Evolutionary conservation across 345 rosid genomes (phyloP).

Genomic region (Citrus hindsii): DNA sequence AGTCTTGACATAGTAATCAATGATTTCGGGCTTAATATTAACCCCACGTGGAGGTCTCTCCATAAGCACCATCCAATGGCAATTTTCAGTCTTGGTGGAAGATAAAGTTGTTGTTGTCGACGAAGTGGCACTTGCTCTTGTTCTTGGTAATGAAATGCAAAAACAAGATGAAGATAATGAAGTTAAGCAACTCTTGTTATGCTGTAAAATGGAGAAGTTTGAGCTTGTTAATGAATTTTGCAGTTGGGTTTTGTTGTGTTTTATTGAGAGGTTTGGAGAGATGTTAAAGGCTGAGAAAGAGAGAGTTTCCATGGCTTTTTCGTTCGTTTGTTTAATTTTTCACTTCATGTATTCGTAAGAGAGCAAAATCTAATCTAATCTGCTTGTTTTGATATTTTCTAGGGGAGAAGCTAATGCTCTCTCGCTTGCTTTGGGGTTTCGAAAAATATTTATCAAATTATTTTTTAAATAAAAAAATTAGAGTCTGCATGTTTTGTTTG

Average conservation of each 20-base stretch:
- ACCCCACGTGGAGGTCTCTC: slow-evolving; percentile 46
- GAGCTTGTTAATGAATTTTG: slow-evolving; percentile 8
- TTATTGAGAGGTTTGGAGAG: slow-evolving; percentile 6
- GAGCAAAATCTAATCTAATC: background rate
- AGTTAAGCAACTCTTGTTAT: slow-evolving; percentile 9
- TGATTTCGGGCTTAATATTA: slow-evolving; percentile 44
- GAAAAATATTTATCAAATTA: no score
- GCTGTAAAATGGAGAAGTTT: slow-evolving; percentile 6
- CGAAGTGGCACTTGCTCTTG: slow-evolving; percentile 7
- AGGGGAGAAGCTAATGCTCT: background rate
- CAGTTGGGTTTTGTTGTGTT: background rate
- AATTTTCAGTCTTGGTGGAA: slow-evolving; percentile 10
- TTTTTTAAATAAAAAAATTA: no score
- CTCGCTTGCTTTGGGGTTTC: background rate
- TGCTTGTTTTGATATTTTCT: background rate
- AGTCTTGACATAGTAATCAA: slow-evolving; percentile 59
- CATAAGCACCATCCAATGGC: slow-evolving; percentile 67
- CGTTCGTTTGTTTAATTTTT: no score
- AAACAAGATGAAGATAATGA: slow-evolving; percentile 12
- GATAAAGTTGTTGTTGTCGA: slow-evolving; percentile 14
- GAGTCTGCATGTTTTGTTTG: no score
- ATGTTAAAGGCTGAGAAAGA: slow-evolving; percentile 8
- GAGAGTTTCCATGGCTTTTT: slow-evolving; percentile 31
- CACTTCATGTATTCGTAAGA: background rate
- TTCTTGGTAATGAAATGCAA: slow-evolving; percentile 13